Conservation (phyloP, 1,139 yeast species). For the Scheffersomyces stambukii region DNA sequence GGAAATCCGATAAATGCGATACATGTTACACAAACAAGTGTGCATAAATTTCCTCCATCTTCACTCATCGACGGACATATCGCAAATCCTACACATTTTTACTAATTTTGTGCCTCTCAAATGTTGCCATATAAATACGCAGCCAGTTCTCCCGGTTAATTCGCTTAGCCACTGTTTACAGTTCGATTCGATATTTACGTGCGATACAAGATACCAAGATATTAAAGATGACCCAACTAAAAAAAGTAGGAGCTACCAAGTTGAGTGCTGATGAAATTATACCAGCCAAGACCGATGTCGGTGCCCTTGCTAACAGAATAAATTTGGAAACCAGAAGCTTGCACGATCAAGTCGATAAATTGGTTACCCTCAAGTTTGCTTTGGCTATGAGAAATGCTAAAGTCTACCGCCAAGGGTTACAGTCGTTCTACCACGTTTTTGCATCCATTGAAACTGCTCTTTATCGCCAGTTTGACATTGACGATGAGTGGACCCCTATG, state of each 20-base stretch:
- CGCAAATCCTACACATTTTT: too few species aligned
- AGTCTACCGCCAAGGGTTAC: slow-evolving; percentile 77
- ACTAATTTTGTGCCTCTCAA: too few species aligned
- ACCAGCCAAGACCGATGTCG: slow-evolving; percentile 70
- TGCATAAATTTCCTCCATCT: too few species aligned
- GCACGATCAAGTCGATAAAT: slow-evolving; percentile 68
- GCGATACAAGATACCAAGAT: not conserved
- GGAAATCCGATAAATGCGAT: too few species aligned
- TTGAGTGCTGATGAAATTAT: slow-evolving; percentile 56
- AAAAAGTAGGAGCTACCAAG: slow-evolving; percentile 26
- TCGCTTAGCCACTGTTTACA: not conserved
- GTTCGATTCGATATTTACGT: not conserved
- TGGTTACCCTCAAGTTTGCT: slow-evolving; percentile 67
- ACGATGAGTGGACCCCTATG: slow-evolving; percentile 41
- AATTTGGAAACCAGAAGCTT: slow-evolving; percentile 60
- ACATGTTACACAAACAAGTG: too few species aligned
- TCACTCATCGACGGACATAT: too few species aligned
- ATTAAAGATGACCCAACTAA: slow-evolving; percentile 9
- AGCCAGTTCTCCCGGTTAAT: too few species aligned
- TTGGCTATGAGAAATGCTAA: slow-evolving; percentile 72
- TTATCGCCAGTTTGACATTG: slow-evolving; percentile 40
- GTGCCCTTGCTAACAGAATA: slow-evolving; percentile 80
- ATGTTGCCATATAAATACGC: too few species aligned
- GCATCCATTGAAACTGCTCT: slow-evolving; percentile 60
- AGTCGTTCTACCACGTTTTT: slow-evolving; percentile 74